Base-by-base conservation (phyloP, 768 basidiomycete genomes). In the Boletus vinaceobasis region DNA sequence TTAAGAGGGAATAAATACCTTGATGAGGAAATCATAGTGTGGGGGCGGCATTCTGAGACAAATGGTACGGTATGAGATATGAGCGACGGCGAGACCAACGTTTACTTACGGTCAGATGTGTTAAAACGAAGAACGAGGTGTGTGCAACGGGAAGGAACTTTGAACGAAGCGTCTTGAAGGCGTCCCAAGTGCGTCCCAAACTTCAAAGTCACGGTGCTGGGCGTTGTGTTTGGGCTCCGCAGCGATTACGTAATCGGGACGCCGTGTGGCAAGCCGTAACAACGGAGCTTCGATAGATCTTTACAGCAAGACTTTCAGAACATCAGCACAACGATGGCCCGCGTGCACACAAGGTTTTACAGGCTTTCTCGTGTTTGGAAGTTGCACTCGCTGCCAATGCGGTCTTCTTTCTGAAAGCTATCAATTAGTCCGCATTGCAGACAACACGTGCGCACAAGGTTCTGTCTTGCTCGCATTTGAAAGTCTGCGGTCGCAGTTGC, bases 1-100 rank as follows among this genome's bases (percentile, higher is more conserved):
- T 60, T 53, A 55, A 48, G 38, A 51, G n/a, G 48, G 43, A 15
- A 35, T 3, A 40, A 33, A 37, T 51, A 88, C 90, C 79, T 90
- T 95, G 85, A 94, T 92, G 73, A 95, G 82, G 67, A 97, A 96
- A 79, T 98, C 95, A 77, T 98, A 98, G 74, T 97, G 93, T 48
- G 92, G 89, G 52, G 90, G 88, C 48, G 90, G 89, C 90, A 92
- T 92, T 62, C 58, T 66, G 35, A 47, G 23, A 42, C 39, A 27
- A 17, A 27, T n/a, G n/a, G 32, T 15, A 19, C 31, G 15, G 43
- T 37, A 11, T 26, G 38, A 51, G 32, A 56, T 56, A 21, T 39
- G 26, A 7, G 10, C 19, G 35, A 19, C 19, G 33, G 9, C 2
- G 32, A 40, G 17, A 14, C 5, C 6, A 11, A 36, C 1, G 19